Evolutionary conservation across 2,329 filamentous ascomycete genomes (phyloP).

Genomic region (Colletotrichum simmondsii): DNA sequence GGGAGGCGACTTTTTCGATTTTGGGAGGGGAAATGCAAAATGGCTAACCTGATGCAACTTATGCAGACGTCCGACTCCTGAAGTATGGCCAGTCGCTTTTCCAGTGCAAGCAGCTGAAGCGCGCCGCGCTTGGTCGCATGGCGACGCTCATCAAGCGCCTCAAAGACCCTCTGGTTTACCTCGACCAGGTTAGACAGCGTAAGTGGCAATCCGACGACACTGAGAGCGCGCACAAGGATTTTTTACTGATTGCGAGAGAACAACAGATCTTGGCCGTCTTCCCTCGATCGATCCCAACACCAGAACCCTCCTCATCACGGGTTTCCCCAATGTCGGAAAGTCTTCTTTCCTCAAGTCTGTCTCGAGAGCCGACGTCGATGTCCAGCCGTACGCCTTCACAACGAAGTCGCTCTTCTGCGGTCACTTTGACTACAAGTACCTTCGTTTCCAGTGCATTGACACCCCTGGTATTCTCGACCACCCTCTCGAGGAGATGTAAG

Average conservation of each 20-base stretch:
- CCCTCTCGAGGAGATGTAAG: conserved; percentile 84
- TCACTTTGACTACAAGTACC: conserved; percentile 97
- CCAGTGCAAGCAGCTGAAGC: conserved; percentile 99
- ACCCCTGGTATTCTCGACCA: conserved; percentile 99
- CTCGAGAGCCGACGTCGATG: conserved; percentile 31
- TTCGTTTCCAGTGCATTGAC: conserved; percentile 91
- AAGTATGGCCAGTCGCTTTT: conserved; percentile 98
- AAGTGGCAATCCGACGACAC: conserved; percentile 41
- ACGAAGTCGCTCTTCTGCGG: conserved; percentile 98
- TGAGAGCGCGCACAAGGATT: neutral
- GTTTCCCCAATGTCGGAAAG: conserved; percentile 98
- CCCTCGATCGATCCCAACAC: conserved; percentile 99
- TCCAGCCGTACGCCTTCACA: conserved; percentile 98
- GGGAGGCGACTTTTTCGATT: neutral
- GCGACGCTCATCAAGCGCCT: conserved; percentile 94
- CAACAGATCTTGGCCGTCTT: conserved; percentile 87
- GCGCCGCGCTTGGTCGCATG: conserved; percentile 96
- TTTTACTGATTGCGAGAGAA: neutral
- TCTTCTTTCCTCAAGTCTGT: conserved; percentile 85
- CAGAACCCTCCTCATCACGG: conserved; percentile 93
- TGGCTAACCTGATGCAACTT: conserved; percentile 3
- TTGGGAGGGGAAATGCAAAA: neutral
- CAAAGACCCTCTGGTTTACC: conserved; percentile 78
- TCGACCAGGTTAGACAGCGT: conserved; percentile 57
- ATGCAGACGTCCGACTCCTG: conserved; percentile 71